phyloP scores from a whole-genome alignment of 179 eudicot species.

The Silene noctiflora region DNA sequence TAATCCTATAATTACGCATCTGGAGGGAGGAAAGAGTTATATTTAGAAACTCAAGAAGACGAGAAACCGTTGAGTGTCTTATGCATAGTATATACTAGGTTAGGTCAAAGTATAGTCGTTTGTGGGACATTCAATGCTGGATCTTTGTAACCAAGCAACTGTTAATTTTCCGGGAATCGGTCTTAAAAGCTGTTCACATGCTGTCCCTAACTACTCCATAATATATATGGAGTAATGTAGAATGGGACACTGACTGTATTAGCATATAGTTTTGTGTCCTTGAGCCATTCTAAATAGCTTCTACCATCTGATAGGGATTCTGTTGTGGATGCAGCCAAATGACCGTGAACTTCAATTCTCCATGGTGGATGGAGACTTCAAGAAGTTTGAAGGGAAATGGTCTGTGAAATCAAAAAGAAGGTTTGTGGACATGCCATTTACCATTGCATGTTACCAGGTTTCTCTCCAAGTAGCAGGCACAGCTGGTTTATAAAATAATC shows the following conservation, averaged over 20 bases:
- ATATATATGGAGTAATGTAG: not conserved
- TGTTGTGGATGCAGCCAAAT: conserved; percentile 41
- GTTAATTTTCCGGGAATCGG: not conserved
- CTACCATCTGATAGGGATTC: not conserved
- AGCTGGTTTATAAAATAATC: not conserved
- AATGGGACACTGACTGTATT: not conserved
- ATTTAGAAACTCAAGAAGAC: not conserved
- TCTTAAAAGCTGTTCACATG: not conserved
- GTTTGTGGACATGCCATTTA: conserved; percentile 28
- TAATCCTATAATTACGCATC: not conserved
- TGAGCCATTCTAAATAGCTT: not conserved
- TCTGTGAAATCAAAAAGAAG: conserved; percentile 58
- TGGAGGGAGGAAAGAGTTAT: not conserved
- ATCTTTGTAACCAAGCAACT: not conserved
- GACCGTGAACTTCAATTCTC: conserved; percentile 83
- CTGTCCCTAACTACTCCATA: not conserved
- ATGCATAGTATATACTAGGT: not conserved
- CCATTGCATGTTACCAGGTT: not conserved
- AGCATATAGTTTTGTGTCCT: not conserved
- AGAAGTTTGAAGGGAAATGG: conserved; percentile 99
- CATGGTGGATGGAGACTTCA: conserved; percentile 98
- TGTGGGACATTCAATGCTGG: not conserved
- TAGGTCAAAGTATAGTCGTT: not conserved
- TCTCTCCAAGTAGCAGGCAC: not conserved
- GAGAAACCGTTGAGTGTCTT: not conserved